Evolutionary conservation across 495 filamentous ascomycete genomes (phyloP).

Genomic region (Tuber calosporum): DNA sequence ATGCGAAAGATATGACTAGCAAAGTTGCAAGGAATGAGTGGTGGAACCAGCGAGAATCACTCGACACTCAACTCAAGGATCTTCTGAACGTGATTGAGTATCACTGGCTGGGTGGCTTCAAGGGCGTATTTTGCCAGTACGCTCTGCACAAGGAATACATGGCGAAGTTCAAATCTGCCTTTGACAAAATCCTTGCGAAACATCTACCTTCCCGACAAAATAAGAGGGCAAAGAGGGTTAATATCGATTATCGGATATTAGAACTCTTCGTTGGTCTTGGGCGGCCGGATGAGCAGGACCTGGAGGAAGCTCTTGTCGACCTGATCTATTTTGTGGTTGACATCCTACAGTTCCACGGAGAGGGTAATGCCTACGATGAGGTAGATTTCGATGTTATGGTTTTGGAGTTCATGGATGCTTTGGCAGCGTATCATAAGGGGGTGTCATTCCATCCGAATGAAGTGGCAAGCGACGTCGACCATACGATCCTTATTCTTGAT

Average conservation of each 20-base stretch:
- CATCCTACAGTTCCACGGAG: slow-evolving; percentile 92
- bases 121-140: slow-evolving; percentile 76
- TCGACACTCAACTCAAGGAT: slow-evolving; percentile 70
- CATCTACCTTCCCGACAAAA: slow-evolving; percentile 82
- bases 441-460: slow-evolving; percentile 41
- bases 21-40: slow-evolving; percentile 65
- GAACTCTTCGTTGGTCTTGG: slow-evolving; percentile 84
- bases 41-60: slow-evolving; percentile 76
- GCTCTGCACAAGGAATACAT: slow-evolving; percentile 55
- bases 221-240: slow-evolving; percentile 48
- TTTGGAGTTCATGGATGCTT: slow-evolving; percentile 71
- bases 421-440: slow-evolving; percentile 67
- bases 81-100: slow-evolving; percentile 79
- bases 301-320: slow-evolving; percentile 75
- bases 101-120: slow-evolving; percentile 91
- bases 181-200: slow-evolving; percentile 75
- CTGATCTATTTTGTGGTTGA: slow-evolving; percentile 93
- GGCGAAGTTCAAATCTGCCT: slow-evolving; percentile 63
- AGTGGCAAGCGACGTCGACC: slow-evolving; percentile 47
- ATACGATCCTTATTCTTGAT: slow-evolving; percentile 89
- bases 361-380: slow-evolving; percentile 94
- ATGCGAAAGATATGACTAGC: slow-evolving; percentile 52
- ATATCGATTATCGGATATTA: slow-evolving; percentile 67
- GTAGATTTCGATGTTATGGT: slow-evolving; percentile 90
- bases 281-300: slow-evolving; percentile 60